Base-by-base conservation (phyloP, 2,329 filamentous ascomycete species). In the Akanthomyces lecanii region DNA sequence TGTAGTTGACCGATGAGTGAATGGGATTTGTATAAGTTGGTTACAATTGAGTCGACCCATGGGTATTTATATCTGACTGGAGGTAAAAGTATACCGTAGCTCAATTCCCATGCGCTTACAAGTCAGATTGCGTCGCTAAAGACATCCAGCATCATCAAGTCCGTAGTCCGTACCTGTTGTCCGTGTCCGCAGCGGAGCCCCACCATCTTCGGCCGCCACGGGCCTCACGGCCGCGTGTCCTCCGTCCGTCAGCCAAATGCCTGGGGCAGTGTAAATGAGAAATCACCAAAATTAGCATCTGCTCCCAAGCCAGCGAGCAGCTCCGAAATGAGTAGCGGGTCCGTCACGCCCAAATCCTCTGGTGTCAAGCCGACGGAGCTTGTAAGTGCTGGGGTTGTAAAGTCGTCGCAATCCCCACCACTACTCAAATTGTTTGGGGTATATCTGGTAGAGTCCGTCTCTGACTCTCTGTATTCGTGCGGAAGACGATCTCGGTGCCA, bases 101-200 rank as follows among this genome's bases (percentile, higher is more conserved):
- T 21, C 2, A 30, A 5, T 23, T 16, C 3, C 18, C n/a, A 6
- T 36, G 1, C 2, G 8, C 3, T 30, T 36, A 51, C n/a, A 28
- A 21, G 23, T 28, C 44, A 18, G 7, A 5, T 3, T 30, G 47
- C 47, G 23, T 30, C 21, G 23, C 25, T 10, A 2, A 11, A 28
- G 42, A 36, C 33, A 36, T 36, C 11, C 47, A 36, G 7, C 33
- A 23, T n/a, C 33, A 38, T 33, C 33, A 38, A 33, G 30, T 38
- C 30, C 50, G 50, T 54, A 54, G 30, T 54, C 51, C 51, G 51
- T 40, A 23, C 8, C 30, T 36, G 30, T 53, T 64, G 48, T 68
- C 67, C 67, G 63, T 62, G 63, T 67, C 66, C 66, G 67, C 45
- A 40, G 1, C 38, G 38, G 38, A 40, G 38, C 14, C 14, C 38